Conservation (phyloP, 192 early-diverging fungal species). For the Martensiomyces pterosporus region DNA sequence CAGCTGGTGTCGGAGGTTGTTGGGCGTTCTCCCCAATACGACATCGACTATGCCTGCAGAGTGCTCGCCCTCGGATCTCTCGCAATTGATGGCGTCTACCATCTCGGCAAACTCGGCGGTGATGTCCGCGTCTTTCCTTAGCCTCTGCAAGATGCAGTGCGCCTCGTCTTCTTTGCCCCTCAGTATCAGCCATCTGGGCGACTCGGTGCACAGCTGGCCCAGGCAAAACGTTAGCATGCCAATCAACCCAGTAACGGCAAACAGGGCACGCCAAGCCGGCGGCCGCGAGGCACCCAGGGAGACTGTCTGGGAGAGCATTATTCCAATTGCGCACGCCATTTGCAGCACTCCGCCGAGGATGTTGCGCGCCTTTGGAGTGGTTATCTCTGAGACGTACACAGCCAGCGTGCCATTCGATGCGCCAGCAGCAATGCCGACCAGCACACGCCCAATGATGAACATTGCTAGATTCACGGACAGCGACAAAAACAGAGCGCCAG, state of each 20-base stretch:
- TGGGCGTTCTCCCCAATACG: slow-evolving; percentile 51
- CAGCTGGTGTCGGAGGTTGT: slow-evolving; percentile 57
- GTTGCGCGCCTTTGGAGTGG: slow-evolving; percentile 63
- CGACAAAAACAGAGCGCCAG: slow-evolving; percentile 55
- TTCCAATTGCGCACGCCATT: slow-evolving; percentile 67
- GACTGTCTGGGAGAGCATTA: slow-evolving; percentile 56
- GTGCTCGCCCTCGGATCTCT: no score
- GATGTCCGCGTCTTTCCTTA: slow-evolving; percentile 51
- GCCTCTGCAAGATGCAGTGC: slow-evolving; percentile 39
- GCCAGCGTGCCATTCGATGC: slow-evolving; percentile 52
- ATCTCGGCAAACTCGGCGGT: slow-evolving; percentile 58
- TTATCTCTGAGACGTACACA: slow-evolving; percentile 71
- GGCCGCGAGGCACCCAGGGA: slow-evolving; percentile 56
- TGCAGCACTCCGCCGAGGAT: slow-evolving; percentile 66
- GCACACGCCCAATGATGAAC: slow-evolving; percentile 61
- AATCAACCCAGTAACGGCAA: slow-evolving; percentile 56
- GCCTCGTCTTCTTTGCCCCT: slow-evolving; percentile 54
- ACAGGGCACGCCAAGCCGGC: slow-evolving; percentile 68
- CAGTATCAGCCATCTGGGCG: slow-evolving; percentile 64
- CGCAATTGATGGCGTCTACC: no score
- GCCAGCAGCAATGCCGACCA: slow-evolving; percentile 67
- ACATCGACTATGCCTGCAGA: slow-evolving; percentile 42
- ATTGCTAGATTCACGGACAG: slow-evolving; percentile 53
- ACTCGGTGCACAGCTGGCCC: slow-evolving; percentile 66
- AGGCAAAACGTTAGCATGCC: slow-evolving; percentile 45